phyloP scores from a whole-genome alignment of 345 rosid species.

The Capsella bursapastoris region DNA sequence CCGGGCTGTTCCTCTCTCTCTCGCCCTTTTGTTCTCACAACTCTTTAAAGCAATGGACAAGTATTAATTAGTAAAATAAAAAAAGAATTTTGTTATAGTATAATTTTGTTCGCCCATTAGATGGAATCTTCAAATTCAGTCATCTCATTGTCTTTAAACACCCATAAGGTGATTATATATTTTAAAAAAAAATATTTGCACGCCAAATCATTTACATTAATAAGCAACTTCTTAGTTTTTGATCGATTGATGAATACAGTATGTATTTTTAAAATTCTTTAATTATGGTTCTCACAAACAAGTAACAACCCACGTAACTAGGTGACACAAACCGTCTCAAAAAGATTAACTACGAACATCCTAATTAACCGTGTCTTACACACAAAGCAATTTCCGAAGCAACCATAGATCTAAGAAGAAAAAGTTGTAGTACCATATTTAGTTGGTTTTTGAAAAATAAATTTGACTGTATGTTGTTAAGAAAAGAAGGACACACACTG shows the following conservation, averaged over 20 bases:
- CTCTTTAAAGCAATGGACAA: constrained; percentile 13
- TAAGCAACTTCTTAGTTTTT: background rate
- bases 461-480: no score
- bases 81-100: background rate
- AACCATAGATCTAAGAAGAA: no score
- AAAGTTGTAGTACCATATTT: no score
- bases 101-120: constrained; percentile 1
- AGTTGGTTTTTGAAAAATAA: no score
- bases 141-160: background rate
- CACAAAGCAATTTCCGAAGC: no score
- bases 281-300: background rate
- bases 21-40: constrained; percentile 15
- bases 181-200: background rate
- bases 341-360: no score
- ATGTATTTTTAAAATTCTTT: background rate
- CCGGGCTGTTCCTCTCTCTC: constrained; percentile 5
- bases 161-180: no score
- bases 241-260: background rate
- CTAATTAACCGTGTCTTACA: no score
- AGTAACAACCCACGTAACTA: background rate
- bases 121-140: no score
- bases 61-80: background rate
- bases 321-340: background rate
- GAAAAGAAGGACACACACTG: no score
- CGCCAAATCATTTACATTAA: background rate